phyloP scores from a whole-genome alignment of 1,284 basidiomycete species.

The Ganoderma lucidum region DNA sequence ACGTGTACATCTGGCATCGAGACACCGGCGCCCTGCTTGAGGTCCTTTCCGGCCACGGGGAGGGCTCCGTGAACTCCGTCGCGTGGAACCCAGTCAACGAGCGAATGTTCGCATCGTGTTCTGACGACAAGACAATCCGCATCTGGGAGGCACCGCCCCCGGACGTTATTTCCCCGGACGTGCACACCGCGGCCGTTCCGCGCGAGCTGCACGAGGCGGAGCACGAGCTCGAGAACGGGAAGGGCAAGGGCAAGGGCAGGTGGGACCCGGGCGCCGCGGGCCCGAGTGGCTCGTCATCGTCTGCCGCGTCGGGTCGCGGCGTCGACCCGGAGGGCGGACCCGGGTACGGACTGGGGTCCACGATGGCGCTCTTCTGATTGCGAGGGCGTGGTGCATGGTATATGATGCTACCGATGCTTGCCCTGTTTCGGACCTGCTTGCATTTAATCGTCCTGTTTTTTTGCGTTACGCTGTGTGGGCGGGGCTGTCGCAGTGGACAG shows the following conservation, averaged over 20 bases:
- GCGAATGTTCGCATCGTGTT: slow-evolving; percentile 93
- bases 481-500: background rate
- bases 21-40: slow-evolving; percentile 86
- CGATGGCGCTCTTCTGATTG: slow-evolving; percentile 30
- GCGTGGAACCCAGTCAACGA: slow-evolving; percentile 93
- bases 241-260: slow-evolving; percentile 68
- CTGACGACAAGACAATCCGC: slow-evolving; percentile 86
- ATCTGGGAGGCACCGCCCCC: slow-evolving; percentile 78
- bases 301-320: slow-evolving; percentile 6
- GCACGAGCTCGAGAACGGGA: slow-evolving; percentile 60
- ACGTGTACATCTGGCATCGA: slow-evolving; percentile 96
- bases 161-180: slow-evolving; percentile 28
- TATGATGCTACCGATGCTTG: background rate
- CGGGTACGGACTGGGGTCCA: slow-evolving; percentile 29
- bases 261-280: slow-evolving; percentile 47
- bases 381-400: slow-evolving; percentile 6
- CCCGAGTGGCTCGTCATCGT: slow-evolving; percentile 10
- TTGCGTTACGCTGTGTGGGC: slow-evolving; percentile 2
- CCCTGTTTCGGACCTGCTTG: slow-evolving; percentile 25
- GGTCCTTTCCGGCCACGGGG: slow-evolving; percentile 83
- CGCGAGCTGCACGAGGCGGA: slow-evolving; percentile 27
- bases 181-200: slow-evolving; percentile 23
- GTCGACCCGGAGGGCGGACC: slow-evolving; percentile 22
- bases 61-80: slow-evolving; percentile 92
- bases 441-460: slow-evolving; percentile 27